Percentiles rank a stretch among this genome's conserved stretches.
phyloP scores from a whole-genome alignment of 352 stramenopile species.

The Pythium guiyangense region DNA sequence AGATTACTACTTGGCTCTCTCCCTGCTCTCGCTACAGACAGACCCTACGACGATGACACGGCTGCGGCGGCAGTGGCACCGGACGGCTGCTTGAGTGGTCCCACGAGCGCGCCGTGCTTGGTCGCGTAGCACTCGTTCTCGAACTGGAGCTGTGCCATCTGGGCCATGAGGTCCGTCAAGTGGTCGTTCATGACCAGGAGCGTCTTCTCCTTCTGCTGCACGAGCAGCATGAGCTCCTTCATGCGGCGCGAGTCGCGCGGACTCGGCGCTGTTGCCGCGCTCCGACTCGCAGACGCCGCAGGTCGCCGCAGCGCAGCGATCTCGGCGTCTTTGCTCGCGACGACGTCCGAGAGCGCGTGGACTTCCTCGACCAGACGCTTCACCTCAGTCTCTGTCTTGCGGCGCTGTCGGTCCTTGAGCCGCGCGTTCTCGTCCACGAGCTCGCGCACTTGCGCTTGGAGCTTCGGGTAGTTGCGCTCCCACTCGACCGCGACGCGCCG shows the following conservation, averaged over 20 bases:
- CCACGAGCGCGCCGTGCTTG: slow-evolving; percentile 26
- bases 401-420: slow-evolving; percentile 39
- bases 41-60: not conserved
- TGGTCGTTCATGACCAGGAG: slow-evolving; percentile 85
- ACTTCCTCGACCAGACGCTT: slow-evolving; percentile 47
- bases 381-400: slow-evolving; percentile 28
- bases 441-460: slow-evolving; percentile 41
- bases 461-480: slow-evolving; percentile 37
- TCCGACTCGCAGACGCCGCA: slow-evolving; percentile 8
- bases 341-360: slow-evolving; percentile 36
- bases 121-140: slow-evolving; percentile 60
- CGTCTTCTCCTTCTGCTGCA: slow-evolving; percentile 71
- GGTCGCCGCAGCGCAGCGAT: slow-evolving; percentile 26
- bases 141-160: slow-evolving; percentile 69
- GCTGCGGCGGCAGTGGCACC: slow-evolving; percentile 12
- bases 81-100: slow-evolving; percentile 2
- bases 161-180: slow-evolving; percentile 78
- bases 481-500: slow-evolving; percentile 19
- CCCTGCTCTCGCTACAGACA: not conserved
- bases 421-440: slow-evolving; percentile 44
- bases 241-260: slow-evolving; percentile 31
- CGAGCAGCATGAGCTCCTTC: slow-evolving; percentile 36
- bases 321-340: slow-evolving; percentile 51
- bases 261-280: slow-evolving; percentile 6
- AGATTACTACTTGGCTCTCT: not conserved